phyloP scores from a whole-genome alignment of 495 filamentous ascomycete species.

The Tuber microsphaerosporum region DNA sequence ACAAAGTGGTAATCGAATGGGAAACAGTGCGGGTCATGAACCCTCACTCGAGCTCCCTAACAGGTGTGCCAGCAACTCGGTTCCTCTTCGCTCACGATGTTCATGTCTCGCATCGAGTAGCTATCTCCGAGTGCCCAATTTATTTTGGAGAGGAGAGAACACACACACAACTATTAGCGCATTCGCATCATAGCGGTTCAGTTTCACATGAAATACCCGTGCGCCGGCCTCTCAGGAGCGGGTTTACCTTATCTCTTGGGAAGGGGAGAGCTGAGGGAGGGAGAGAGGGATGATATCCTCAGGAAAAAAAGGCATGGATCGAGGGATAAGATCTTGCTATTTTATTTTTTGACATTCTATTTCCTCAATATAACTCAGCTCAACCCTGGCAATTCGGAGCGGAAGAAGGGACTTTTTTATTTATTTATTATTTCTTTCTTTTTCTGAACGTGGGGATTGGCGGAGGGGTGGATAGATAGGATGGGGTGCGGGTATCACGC shows the following conservation, averaged over 20 bases:
- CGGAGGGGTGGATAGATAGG: neutral
- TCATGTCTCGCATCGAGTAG: neutral
- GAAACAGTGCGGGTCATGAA: neutral
- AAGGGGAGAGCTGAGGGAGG: neutral
- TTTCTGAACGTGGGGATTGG: neutral
- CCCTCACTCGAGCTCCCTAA: neutral
- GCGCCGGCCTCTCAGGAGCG: neutral
- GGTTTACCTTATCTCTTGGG: neutral
- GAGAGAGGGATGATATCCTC: neutral
- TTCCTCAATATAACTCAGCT: neutral
- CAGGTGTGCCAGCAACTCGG: neutral
- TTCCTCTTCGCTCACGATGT: neutral
- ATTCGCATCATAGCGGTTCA: neutral
- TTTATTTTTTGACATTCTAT: neutral
- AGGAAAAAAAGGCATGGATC: neutral
- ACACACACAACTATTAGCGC: neutral
- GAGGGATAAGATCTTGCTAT: neutral
- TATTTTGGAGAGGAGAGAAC: neutral
- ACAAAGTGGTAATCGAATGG: neutral
- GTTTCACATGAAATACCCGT: neutral
- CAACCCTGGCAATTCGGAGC: neutral
- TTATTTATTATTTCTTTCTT: neutral
- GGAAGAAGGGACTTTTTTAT: neutral
- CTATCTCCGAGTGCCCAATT: neutral
- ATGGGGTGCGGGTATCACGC: too few species aligned